Base-by-base conservation (phyloP, 495 filamentous ascomycete genomes). In the Neurospora discreta region DNA sequence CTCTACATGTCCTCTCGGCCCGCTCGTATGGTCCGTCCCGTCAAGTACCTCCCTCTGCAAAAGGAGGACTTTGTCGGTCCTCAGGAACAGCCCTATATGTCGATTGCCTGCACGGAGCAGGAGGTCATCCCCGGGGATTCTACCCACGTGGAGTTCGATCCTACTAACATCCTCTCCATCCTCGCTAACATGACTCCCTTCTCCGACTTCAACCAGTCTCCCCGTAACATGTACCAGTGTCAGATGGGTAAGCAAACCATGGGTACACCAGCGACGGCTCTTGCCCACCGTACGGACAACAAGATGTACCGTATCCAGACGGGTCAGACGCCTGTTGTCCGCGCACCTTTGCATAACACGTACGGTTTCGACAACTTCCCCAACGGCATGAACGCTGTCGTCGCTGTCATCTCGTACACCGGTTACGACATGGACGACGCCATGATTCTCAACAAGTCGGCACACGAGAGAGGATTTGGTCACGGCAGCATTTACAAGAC, bases 391-490 rank as follows among this genome's bases (percentile, higher is more conserved):
- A 99, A 99, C 79, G 93, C 94, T 10, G 88, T 99, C 36, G 95
- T 99, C 71, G 95, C 95, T 70, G 97, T 99, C 78, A 97, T 99
- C 72, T 97, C 95, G 5, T 99, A 99, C 82, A 98, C 95, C 7
- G 95, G 95, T 60, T 98, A 98, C 80, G 95, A 99, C 86, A 98
- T 99, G 95, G 95, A 99, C 84, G 95, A 99, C 83, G 95, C 95
- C 80, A 99, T 99, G 95, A 98, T 99, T 75, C 86, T 99, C 77
- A 98, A 98, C 85, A 99, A 99, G 80, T 98, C 95, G 16, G 89
- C 95, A 3, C 93, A 98, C 82, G 95, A 99, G 81, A 91, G 95
- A 72, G 95, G 95, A n/a, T 98, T 98, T 78, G 94, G 92, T 60
- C 89, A 98, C 79, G 95, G 95, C 60, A 97, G 93, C 9, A 92